Evolutionary conservation across 2,329 filamentous ascomycete species (phyloP), one percentile per base, ranked within the genome.

Genomic region (Daldinia sp.): DNA sequence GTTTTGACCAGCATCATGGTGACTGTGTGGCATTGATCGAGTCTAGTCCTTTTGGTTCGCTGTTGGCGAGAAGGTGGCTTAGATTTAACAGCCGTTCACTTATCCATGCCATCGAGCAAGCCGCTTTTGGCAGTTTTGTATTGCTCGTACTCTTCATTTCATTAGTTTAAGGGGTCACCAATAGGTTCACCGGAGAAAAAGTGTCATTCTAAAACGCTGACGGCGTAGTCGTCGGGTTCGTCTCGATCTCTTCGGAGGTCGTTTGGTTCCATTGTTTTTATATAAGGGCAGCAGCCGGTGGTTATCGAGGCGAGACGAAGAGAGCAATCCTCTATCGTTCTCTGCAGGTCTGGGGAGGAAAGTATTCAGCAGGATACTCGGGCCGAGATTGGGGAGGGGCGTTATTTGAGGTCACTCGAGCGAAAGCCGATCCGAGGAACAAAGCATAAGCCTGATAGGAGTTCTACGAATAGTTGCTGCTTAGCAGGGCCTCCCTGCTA

Each of bases 121-220:
- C 61, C 68, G 64, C 20, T 67, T 60, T 59, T 60, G 51, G 63
- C 60, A 65, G 55, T 61, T 46, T 62, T 57, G 58, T 57, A 67
- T 68, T 68, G 69, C 69, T 69, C 67, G 70, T 66, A 67, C 67
- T 59, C 46, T 59, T 68, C 67, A 39, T 70, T 72, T 74, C 69
- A 71, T 72, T 73, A 69, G 65, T 72, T 72, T 64, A 7, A 50
- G 62, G 65, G 65, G 66, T 63, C 65, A 50, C 51, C 57, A 62
- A 46, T 39, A 18, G 66, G 60, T 60, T 69, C 60, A 64, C 64
- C 54, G 55, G 67, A 28, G 23, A 57, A 53, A 53, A 60, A 65
- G 55, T 65, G 56, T 42, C 50, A 56, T 67, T 69, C 46, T 71
- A 69, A 57, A 63, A 65, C 55, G 60, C 59, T 55, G 62, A 70